Evolutionary conservation across 306 rosid species (phyloP).

Genomic region (Cyclanthera cordifolia): DNA sequence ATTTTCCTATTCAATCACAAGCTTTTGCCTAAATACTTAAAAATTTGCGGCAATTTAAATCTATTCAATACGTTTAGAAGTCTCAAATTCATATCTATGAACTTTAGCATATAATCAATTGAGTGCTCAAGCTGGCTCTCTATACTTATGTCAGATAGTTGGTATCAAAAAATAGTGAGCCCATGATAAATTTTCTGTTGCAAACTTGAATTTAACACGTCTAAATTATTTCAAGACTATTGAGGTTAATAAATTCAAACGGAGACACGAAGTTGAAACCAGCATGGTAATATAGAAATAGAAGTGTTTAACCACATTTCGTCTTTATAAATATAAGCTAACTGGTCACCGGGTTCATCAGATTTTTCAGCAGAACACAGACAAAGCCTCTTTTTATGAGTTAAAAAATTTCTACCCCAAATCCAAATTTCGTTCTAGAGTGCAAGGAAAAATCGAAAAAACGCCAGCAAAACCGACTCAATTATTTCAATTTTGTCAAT

Average conservation of each 20-base stretch:
- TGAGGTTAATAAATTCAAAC: neutral
- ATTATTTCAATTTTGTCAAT: neutral
- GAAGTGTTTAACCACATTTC: neutral
- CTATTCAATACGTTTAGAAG: neutral
- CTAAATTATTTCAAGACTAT: neutral
- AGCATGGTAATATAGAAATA: neutral
- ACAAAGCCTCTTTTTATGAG: neutral
- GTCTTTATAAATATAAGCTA: neutral
- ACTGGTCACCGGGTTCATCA: neutral
- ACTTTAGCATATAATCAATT: no score
- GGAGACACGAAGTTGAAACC: neutral
- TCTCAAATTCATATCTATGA: neutral
- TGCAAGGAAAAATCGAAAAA: neutral
- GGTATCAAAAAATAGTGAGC: neutral
- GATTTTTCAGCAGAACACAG: neutral
- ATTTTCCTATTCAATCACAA: neutral
- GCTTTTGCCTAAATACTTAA: neutral
- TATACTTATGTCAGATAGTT: neutral
- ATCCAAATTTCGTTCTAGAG: neutral
- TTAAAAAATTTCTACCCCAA: neutral
- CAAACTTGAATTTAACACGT: neutral
- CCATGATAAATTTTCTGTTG: neutral
- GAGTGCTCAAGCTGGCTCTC: neutral
- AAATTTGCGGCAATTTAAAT: neutral
- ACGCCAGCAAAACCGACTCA: neutral